Percentiles rank a stretch among this genome's conserved stretches.
These are phyloP conservation scores for Rubroboletus pulcherrimus DNA, from an alignment of 768 basidiomycete species.

Conservation along the genomic window DNA sequence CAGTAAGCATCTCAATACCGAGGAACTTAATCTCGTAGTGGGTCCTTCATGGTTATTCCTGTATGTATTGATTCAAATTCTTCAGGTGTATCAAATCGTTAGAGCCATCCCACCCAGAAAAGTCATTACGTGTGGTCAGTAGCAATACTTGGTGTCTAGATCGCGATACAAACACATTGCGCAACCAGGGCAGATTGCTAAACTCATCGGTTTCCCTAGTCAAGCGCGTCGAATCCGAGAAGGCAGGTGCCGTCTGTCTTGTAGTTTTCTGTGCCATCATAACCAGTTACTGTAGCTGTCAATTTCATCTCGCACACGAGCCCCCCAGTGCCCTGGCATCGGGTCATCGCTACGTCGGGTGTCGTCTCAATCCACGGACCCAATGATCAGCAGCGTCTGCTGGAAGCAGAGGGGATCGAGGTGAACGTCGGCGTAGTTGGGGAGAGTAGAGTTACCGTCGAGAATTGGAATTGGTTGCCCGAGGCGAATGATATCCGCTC, in stretches of 20 bases:
- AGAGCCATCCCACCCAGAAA: constrained; percentile 56
- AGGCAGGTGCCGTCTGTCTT: constrained; percentile 39
- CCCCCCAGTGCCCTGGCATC: constrained; percentile 74
- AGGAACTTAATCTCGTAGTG: constrained; percentile 16
- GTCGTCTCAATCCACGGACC: constrained; percentile 52
- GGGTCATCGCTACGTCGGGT: constrained; percentile 66
- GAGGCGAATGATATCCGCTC: constrained; percentile 6
- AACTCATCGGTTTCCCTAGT: constrained; percentile 67
- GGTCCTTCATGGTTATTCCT: not conserved
- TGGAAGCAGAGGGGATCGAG: constrained; percentile 75
- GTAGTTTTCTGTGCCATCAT: not conserved
- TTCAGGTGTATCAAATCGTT: constrained; percentile 65
- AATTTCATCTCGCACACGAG: constrained; percentile 59
- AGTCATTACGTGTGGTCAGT: constrained; percentile 62
- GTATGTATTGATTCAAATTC: not conserved
- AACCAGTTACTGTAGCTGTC: constrained; percentile 46
- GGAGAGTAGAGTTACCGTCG: constrained; percentile 52
- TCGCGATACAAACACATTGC: not conserved
- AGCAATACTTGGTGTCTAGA: not conserved
- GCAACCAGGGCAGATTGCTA: constrained; percentile 56
- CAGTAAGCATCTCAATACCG: not conserved
- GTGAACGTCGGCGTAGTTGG: constrained; percentile 50
- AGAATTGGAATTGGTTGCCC: constrained; percentile 62
- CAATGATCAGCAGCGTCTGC: constrained; percentile 55
- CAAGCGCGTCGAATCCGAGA: constrained; percentile 76